A percentile compares a stretch with the other conserved stretches of the same genome.
Conservation (phyloP, 768 basidiomycete genomes). For the Rhizopogon vulgaris region DNA sequence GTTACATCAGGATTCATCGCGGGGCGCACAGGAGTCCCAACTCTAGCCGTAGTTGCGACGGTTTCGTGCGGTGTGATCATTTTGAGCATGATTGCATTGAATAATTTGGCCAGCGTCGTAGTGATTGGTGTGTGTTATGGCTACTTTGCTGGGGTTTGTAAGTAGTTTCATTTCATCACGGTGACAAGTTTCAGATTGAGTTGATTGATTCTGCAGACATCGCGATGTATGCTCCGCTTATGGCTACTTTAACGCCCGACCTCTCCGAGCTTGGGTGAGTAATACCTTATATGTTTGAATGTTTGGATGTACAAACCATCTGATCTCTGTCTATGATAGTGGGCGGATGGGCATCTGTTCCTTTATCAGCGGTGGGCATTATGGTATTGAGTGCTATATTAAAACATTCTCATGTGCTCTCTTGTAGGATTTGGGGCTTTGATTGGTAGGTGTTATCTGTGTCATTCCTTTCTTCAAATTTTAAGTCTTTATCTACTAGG, state of each 20-base stretch:
- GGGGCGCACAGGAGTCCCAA: constrained; percentile 34
- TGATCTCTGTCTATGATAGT: constrained; percentile 5
- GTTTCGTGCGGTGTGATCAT: constrained; percentile 27
- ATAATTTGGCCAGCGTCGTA: constrained; percentile 27
- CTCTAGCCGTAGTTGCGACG: constrained; percentile 30
- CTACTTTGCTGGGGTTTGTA: constrained; percentile 36
- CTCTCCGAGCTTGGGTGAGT: constrained; percentile 39
- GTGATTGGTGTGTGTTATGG: constrained; percentile 36
- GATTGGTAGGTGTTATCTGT: constrained; percentile 10
- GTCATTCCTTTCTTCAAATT: constrained; percentile 7
- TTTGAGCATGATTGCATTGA: constrained; percentile 35
- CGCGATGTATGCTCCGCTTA: constrained; percentile 30
- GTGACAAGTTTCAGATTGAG: not conserved
- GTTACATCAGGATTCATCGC: constrained; percentile 37
- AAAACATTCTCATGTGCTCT: no score
- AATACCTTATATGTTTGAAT: not conserved
- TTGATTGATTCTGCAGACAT: constrained; percentile 19
- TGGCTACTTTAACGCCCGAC: constrained; percentile 32
- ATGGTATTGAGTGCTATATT: no score
- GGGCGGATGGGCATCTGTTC: constrained; percentile 43
- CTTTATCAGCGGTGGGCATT: constrained; percentile 31
- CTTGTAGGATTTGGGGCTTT: constrained; percentile 19
- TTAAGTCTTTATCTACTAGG: constrained; percentile 28
- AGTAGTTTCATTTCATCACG: not conserved
- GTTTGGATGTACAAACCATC: not conserved